Evolutionary conservation across 75 land plant species (phyloP), one percentile per base, ranked within the genome.

Genomic region (Cupressus sempervirens): DNA sequence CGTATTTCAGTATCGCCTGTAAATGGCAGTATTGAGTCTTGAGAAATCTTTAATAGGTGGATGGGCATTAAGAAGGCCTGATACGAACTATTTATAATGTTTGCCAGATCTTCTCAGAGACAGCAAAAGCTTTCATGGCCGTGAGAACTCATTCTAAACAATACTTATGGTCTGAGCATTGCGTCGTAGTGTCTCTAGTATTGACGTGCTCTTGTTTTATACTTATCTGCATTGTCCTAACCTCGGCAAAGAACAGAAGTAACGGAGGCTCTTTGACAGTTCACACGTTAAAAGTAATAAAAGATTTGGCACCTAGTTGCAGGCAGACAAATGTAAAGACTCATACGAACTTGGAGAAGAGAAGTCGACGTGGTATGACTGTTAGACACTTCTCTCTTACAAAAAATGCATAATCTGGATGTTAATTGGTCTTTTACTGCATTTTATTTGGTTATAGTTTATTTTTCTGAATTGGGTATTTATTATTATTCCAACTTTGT

Each of bases 301-400:
- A 76, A 36, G 9, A 9, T 16, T 76, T 76, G 79, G 41, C 79
- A 76, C 18, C 45, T 38, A 76, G 79, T 76, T 76, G 79, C 79
- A 76, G 35, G 41, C 43, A 76, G 45, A 62, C 67, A 23, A 7
- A 62, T n/a, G 1, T 10, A 38, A 76, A 23, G 79, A 36, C 7
- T 36, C 43, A 36, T 76, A 26, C 20, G 26, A 40, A 76, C 26
- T 16, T 20, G 43, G 43, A 23, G 26, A 76, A 36, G 79, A 76
- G 18, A 40, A 76, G 20, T 8, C 79, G 38, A 76, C 43, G 20
- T 6, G 79, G 79, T 76, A 76, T 38, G 45, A 18, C 26, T 38
- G 38, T 76, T 34, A 38, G 79, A 40, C 38, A 40, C 26, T 36
- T 35, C 79, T 10, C 8, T 18, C 18, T 40, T 7, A 7, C 38